Evolutionary conservation across 805 yeast genomes (phyloP).

Genomic region (Ogataea zsoltii): DNA sequence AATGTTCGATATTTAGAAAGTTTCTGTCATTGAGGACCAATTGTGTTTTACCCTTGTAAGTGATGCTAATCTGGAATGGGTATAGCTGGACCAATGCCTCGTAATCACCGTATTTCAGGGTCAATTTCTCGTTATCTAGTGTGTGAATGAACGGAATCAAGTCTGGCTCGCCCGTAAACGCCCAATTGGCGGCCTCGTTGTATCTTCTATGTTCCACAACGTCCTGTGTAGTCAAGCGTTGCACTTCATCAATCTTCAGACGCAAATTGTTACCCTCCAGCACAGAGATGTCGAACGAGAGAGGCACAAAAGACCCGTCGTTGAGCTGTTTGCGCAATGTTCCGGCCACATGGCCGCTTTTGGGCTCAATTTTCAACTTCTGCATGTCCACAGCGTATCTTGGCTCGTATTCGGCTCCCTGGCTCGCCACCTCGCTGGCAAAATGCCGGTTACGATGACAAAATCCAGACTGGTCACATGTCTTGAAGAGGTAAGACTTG

Average conservation of each 20-base stretch:
- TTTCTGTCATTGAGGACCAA: constrained; percentile 66
- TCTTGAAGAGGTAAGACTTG: constrained; percentile 69
- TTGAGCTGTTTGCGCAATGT: constrained; percentile 46
- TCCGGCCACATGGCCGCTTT: constrained; percentile 43
- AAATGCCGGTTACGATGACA: constrained; percentile 77
- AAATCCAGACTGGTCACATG: constrained; percentile 79
- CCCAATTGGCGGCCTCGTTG: constrained; percentile 60
- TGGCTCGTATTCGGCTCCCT: constrained; percentile 29
- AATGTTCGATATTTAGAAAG: constrained; percentile 82
- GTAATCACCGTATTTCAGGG: constrained; percentile 44
- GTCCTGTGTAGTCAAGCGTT: constrained; percentile 30
- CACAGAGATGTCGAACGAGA: constrained; percentile 62
- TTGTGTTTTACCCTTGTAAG: constrained; percentile 45
- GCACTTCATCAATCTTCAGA: constrained; percentile 64
- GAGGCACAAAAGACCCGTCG: constrained; percentile 39
- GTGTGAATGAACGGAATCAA: constrained; percentile 22
- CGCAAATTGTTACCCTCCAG: constrained; percentile 60
- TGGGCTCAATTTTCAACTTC: constrained; percentile 31
- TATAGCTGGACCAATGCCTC: constrained; percentile 42
- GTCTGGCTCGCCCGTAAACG: constrained; percentile 40
- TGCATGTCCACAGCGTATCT: constrained; percentile 44
- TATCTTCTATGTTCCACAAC: constrained; percentile 48
- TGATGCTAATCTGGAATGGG: constrained; percentile 54
- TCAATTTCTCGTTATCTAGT: constrained; percentile 22
- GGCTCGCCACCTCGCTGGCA: constrained; percentile 42